Evolutionary conservation across 2,329 filamentous ascomycete species (phyloP).

Genomic region (Exophiala alcalophila): DNA sequence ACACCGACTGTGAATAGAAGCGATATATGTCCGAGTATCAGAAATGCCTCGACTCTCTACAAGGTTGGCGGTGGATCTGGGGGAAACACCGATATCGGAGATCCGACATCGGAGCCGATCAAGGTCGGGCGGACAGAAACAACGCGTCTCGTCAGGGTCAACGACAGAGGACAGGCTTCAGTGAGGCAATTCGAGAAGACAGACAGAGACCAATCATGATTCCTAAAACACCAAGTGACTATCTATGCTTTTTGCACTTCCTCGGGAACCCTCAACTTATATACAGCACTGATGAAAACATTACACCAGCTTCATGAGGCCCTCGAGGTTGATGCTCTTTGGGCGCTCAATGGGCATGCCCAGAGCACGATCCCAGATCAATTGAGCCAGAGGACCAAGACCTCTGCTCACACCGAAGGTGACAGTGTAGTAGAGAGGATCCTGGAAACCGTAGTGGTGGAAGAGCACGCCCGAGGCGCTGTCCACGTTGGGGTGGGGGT

Average conservation of each 20-base stretch:
- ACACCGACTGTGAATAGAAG: too few relatives aligned
- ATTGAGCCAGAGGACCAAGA: conserved; percentile 84
- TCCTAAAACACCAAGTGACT: not conserved
- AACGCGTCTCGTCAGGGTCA: too few relatives aligned
- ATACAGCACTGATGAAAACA: conserved; percentile 11
- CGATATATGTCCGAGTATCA: too few relatives aligned
- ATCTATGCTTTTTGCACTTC: conserved; percentile 8
- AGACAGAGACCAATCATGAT: too few relatives aligned
- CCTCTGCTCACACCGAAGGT: conserved; percentile 66
- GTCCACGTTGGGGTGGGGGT: conserved; percentile 96
- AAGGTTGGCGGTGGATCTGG: too few relatives aligned
- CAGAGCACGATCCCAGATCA: conserved; percentile 93
- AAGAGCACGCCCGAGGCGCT: conserved; percentile 90
- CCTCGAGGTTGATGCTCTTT: conserved; percentile 93
- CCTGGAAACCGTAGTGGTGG: conserved; percentile 96
- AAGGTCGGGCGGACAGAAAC: too few relatives aligned
- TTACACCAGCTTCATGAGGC: conserved; percentile 65
- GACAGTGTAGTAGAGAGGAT: conserved; percentile 89
- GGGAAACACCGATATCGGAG: too few relatives aligned
- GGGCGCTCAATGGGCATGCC: conserved; percentile 95
- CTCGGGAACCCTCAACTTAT: too few relatives aligned
- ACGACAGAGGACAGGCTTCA: too few relatives aligned
- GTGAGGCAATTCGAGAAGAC: too few relatives aligned
- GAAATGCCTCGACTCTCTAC: too few relatives aligned
- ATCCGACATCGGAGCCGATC: too few relatives aligned